These are phyloP conservation scores for Hypoxylon rickii DNA, from an alignment of 495 filamentous ascomycete species.

Conservation along the genomic window DNA sequence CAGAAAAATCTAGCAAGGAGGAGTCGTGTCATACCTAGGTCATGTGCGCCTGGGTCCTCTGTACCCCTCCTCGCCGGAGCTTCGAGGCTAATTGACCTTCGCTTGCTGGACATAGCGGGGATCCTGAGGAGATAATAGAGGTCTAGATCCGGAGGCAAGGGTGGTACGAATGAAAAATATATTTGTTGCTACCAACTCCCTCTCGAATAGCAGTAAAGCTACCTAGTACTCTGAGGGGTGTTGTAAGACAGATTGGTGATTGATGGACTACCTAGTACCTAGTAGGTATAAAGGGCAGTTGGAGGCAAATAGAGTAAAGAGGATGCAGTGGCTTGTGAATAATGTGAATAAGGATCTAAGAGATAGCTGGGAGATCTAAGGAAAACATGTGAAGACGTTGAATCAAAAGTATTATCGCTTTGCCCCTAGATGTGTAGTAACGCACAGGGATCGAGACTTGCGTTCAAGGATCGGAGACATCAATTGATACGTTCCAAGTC, in stretches of 20 bases:
- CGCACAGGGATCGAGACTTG: constrained; percentile 32
- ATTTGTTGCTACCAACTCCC: too few relatives aligned
- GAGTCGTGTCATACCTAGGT: constrained; percentile 63
- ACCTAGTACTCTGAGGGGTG: constrained; percentile 21
- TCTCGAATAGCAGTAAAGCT: constrained; percentile 13
- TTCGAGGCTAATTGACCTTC: constrained; percentile 55
- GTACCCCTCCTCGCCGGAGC: constrained; percentile 68
- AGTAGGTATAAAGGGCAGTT: constrained; percentile 16
- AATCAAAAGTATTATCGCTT: constrained; percentile 9
- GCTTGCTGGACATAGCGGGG: constrained; percentile 43
- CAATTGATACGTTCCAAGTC: constrained; percentile 14
- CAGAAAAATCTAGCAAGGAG: neutral
- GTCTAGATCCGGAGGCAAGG: too few relatives aligned
- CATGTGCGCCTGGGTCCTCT: constrained; percentile 81
- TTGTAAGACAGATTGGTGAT: constrained; percentile 20
- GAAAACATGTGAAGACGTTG: constrained; percentile 6
- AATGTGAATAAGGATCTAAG: constrained; percentile 24
- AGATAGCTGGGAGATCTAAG: constrained; percentile 25
- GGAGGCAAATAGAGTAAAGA: constrained; percentile 11
- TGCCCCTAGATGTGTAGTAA: constrained; percentile 22
- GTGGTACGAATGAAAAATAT: neutral
- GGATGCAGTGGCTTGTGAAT: too few relatives aligned
- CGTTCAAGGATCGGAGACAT: constrained; percentile 37
- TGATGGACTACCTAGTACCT: too few relatives aligned
- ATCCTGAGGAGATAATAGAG: too few relatives aligned